Evolutionary conservation across 192 early-diverging fungal genomes (phyloP).

Genomic region (Coemansia umbellata): DNA sequence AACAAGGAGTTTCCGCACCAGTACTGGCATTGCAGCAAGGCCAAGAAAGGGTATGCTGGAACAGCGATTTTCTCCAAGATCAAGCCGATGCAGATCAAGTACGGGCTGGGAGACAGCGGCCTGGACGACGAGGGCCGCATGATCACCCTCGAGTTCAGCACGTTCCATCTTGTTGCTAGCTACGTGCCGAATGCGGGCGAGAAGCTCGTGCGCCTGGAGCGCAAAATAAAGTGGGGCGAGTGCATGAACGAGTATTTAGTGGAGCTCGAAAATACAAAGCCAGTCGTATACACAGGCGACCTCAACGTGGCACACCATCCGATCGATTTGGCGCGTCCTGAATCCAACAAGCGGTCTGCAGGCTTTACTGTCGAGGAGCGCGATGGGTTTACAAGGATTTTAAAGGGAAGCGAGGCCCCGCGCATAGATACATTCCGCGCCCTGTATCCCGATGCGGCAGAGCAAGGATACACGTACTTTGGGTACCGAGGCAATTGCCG

Average conservation of each 20-base stretch:
- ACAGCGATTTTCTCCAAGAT: conserved; percentile 75
- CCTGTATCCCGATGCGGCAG: conserved; percentile 60
- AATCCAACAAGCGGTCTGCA: conserved; percentile 70
- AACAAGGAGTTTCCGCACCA: conserved; percentile 66
- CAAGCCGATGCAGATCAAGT: conserved; percentile 60
- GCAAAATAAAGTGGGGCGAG: conserved; percentile 61
- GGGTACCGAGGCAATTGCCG: conserved; percentile 71
- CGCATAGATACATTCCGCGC: conserved; percentile 73
- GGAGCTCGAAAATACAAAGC: conserved; percentile 64
- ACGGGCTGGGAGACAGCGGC: conserved; percentile 55
- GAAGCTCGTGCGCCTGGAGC: conserved; percentile 64
- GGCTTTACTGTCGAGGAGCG: conserved; percentile 85
- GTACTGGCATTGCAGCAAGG: conserved; percentile 60
- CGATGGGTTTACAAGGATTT: conserved; percentile 58
- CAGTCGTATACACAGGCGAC: conserved; percentile 79
- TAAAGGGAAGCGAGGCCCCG: conserved; percentile 49
- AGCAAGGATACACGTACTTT: conserved; percentile 70
- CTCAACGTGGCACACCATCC: conserved; percentile 81
- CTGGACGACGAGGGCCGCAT: conserved; percentile 65
- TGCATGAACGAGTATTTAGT: conserved; percentile 64
- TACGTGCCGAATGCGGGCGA: conserved; percentile 83
- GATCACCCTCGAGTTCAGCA: conserved; percentile 65
- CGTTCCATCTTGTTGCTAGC: conserved; percentile 61
- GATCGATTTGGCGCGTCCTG: conserved; percentile 70
- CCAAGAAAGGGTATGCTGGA: conserved; percentile 80